Evolutionary conservation across 192 early-diverging fungal species (phyloP).

Genomic region (Coemansia brasiliensis): DNA sequence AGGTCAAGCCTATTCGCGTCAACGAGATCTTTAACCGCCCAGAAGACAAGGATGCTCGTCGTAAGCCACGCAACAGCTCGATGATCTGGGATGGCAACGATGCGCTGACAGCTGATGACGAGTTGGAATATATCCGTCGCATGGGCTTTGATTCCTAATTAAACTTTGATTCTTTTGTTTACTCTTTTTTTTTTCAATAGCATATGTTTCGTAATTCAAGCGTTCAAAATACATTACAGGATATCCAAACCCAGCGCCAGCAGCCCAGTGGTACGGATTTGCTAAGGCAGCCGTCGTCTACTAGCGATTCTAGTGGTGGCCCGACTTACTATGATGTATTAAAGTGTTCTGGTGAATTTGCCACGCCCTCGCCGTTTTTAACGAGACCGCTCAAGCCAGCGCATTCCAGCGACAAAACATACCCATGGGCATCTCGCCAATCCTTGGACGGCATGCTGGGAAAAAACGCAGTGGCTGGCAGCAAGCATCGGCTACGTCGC

Average conservation of each 20-base stretch:
- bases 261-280: background rate
- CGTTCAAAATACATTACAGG: conserved; percentile 10
- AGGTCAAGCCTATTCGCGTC: conserved; percentile 43
- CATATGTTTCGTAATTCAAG: conserved; percentile 23
- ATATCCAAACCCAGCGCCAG: conserved; percentile 7
- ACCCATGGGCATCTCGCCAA: conserved; percentile 32
- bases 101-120: conserved; percentile 45
- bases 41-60: conserved; percentile 17
- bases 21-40: conserved; percentile 50
- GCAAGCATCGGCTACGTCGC: conserved; percentile 33
- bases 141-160: conserved; percentile 54
- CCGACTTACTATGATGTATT: conserved; percentile 53
- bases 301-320: background rate
- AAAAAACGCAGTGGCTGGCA: background rate
- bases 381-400: conserved; percentile 23
- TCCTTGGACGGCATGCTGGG: background rate
- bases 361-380: conserved; percentile 35
- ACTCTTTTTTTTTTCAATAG: conserved; percentile 6
- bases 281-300: too few species aligned
- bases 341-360: conserved; percentile 40
- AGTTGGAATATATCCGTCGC: conserved; percentile 46
- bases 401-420: conserved; percentile 9
- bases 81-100: conserved; percentile 56
- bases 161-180: conserved; percentile 12
- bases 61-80: conserved; percentile 50